phyloP scores from a whole-genome alignment of 2,329 filamentous ascomycete genomes.

The Cytospora chrysosperma region DNA sequence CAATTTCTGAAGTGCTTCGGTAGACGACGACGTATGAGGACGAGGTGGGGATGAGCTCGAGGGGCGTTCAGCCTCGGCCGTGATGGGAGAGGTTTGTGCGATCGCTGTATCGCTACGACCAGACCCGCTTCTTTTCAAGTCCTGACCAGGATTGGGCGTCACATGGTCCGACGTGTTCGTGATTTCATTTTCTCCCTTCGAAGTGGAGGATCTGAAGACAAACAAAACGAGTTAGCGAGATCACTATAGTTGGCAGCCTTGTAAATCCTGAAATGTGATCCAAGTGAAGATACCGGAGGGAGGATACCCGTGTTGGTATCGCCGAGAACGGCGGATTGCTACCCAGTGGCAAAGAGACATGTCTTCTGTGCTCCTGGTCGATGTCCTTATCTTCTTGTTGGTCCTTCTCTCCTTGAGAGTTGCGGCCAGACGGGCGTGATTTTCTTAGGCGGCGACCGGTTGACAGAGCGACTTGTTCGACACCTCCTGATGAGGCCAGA shows the following conservation, averaged over 20 bases:
- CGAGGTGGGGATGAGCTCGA: slow-evolving; percentile 14
- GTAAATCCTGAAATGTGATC: not conserved
- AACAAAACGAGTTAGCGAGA: not conserved
- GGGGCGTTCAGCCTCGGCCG: slow-evolving; percentile 16
- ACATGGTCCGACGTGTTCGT: not conserved
- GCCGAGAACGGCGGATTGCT: slow-evolving; percentile 21
- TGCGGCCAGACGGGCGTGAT: not conserved
- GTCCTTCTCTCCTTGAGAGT: slow-evolving; percentile 7
- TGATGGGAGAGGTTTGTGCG: slow-evolving; percentile 17
- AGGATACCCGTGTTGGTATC: slow-evolving; percentile 6
- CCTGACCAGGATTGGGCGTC: slow-evolving; percentile 6
- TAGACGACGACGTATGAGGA: slow-evolving; percentile 2
- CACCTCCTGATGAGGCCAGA: slow-evolving; percentile 2
- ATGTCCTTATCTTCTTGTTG: not conserved
- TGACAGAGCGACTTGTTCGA: slow-evolving; percentile 5
- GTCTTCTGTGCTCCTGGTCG: slow-evolving; percentile 5
- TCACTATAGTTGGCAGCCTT: not conserved
- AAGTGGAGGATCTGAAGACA: slow-evolving; percentile 12
- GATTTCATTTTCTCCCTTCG: slow-evolving; percentile 14
- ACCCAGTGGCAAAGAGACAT: slow-evolving; percentile 20
- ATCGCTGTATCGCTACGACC: slow-evolving; percentile 15
- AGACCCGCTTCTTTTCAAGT: slow-evolving; percentile 17
- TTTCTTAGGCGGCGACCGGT: slow-evolving; percentile 19
- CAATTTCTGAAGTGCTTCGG: slow-evolving; percentile 10
- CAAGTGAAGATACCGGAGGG: slow-evolving; percentile 15